Evolutionary conservation across 2,329 filamentous ascomycete species (phyloP), one percentile per base, ranked within the genome.

Genomic region (Fusarium vanettenii): DNA sequence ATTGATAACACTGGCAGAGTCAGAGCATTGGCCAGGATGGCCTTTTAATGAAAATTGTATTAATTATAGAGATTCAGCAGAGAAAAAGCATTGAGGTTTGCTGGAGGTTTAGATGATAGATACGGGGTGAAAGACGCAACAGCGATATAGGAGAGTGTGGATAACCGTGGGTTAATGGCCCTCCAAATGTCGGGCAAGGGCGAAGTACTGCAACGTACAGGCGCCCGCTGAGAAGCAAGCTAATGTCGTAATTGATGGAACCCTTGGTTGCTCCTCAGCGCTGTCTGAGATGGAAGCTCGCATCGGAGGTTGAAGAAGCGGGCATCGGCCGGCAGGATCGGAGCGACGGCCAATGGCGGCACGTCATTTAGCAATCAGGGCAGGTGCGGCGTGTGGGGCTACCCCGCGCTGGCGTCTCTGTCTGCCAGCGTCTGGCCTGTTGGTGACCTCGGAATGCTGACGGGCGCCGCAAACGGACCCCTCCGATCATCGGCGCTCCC

Each of bases 401-500:
- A 79, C 77, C 77, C 78, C 78, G 77, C 77, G 78, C 78, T 78
- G 74, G 70, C 64, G 70, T 57, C 73, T 57, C 73, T 43, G 48
- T 66, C 35, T 37, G 35, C 35, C 35, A 37, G 35, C 18, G 35
- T 37, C 70, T 75, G 71, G 73, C 74, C 74, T 75, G 71, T 78
- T 50, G 64, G 16, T 69, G 74, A 69, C 64, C 74, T 75, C 69
- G 77, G 76, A 78, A 77, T 76, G 77, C 75, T 77, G 75, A 70
- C 60, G 69, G 70, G 48, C 48, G 48, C 64, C 64, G 70, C 33
- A 74, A 66, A 67, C 64, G 70, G 70, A 73, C 57, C 62, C 63
- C 79, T 80, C 79, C 79, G 79, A 80, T 80, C 56, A 80, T 80
- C 79, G 79, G 79, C 72, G 72, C 33, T 33, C 29, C 25, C 33